A percentile compares a stretch with the other conserved stretches of the same genome.
These are phyloP conservation scores for Suillus variegatus DNA, from an alignment of 768 basidiomycete genomes.

Conservation along the genomic window DNA sequence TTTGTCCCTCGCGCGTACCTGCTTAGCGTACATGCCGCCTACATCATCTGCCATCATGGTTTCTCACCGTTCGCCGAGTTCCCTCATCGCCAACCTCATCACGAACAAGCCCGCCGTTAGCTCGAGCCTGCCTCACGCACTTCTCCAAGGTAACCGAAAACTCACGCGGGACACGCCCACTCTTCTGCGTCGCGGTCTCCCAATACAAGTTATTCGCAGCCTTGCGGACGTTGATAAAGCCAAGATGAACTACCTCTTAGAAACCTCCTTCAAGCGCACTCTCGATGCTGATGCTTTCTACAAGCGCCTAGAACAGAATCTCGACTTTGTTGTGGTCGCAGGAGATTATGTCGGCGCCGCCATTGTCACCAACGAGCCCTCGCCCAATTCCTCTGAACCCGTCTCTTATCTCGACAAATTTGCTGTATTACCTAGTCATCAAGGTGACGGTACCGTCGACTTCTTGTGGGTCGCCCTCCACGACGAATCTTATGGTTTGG, in stretches of 20 bases:
- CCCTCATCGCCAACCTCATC: constrained; percentile 94
- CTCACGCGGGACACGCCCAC: constrained; percentile 93
- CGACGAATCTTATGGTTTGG: constrained; percentile 97
- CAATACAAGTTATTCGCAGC: constrained; percentile 79
- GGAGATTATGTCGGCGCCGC: constrained; percentile 97
- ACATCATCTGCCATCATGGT: constrained; percentile 96
- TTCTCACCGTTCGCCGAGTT: constrained; percentile 93
- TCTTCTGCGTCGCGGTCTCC: constrained; percentile 84
- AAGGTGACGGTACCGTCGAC: constrained; percentile 98
- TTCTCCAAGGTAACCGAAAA: constrained; percentile 83
- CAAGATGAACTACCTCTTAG: constrained; percentile 81
- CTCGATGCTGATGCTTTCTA: constrained; percentile 80
- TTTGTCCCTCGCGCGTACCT: constrained; percentile 79
- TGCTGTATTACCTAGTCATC: constrained; percentile 90
- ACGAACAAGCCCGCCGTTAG: constrained; percentile 97
- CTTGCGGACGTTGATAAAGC: constrained; percentile 66
- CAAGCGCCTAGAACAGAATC: constrained; percentile 64
- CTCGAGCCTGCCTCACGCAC: constrained; percentile 91
- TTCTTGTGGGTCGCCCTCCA: constrained; percentile 99
- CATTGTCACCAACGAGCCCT: constrained; percentile 75
- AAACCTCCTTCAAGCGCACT: constrained; percentile 78
- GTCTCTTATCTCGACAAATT: constrained; percentile 98
- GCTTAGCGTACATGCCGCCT: constrained; percentile 89
- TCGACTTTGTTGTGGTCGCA: constrained; percentile 92
- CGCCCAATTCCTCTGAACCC: constrained; percentile 39